Base-by-base conservation (phyloP, 2,329 filamentous ascomycete species). In the Stromatinia cepivora region DNA sequence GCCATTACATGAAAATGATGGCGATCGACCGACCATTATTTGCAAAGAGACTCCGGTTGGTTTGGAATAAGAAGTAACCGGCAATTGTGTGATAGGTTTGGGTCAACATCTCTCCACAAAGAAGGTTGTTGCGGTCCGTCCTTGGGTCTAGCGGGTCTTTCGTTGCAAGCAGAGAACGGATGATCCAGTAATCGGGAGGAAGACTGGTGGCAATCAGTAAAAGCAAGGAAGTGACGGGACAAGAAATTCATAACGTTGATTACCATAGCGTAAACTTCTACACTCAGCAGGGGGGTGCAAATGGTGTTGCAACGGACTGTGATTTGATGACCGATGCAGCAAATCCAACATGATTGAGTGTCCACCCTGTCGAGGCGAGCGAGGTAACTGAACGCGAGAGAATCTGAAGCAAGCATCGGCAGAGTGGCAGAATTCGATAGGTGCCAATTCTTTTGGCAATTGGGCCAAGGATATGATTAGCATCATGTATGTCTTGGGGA, bases 161-260 rank as follows among this genome's bases (percentile, higher is more conserved):
- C 71, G 72, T 64, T 64, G 57, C 70, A 73, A 70, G 56, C 57
- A 56, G 65, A 36, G 53, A 59, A 69, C 65, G 69, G 53, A 69
- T 70, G 65, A 54, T 70, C 71, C 73, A 74, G 67, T 76, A 69
- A 72, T 66, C 45, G 62, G 62, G n/a, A 34, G 61, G 59, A 34
- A 39, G 56, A 71, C 69, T 52, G 48, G 70, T 73, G 70, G 63
- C 72, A 69, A 67, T 56, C 64, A 36, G 28, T 42, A 67, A 57
- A 68, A 68, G 45, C 69, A 71, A 61, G 67, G 54, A 72, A 68
- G 70, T 65, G 61, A 72, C 74, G 74, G 74, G 75, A 75, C 53
- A 62, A 69, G 62, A 69, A 66, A 57, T 64, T 69, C 71, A 72
- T 78, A 77, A 77, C 74, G 76, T 78, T 78, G 77, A 78, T 76